Evolutionary conservation across 2,329 filamentous ascomycete species (phyloP), one percentile per base, ranked within the genome.

Genomic region (Diplocarpon mali): DNA sequence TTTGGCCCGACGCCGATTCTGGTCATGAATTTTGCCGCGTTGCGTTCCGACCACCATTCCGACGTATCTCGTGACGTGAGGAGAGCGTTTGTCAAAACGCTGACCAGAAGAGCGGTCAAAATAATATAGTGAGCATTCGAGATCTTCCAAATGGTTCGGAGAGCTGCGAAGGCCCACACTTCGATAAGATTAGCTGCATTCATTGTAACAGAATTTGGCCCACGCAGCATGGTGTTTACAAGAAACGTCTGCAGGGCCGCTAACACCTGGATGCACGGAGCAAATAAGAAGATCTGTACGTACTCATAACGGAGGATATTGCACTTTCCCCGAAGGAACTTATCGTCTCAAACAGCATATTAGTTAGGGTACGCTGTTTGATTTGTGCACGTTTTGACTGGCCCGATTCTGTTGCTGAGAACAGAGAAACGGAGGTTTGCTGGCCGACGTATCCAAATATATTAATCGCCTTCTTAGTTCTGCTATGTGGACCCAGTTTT

Each of bases 41-140:
- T 81, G 46, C 87, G 77, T 65, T 96, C 90, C 37, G 76, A 73
- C 83, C 85, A 95, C 88, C 88, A 96, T 2, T 75, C 70, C 56
- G 80, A 78, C 6, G 76, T 76, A 59, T 86, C 80, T 50, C 80
- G 77, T 11, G 83, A 85, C 0, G 84, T 80, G 58, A 89, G 78
- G 53, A 88, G 72, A 16, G 83, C 64, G 58, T 96, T 96, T 39
- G 78, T 72, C 10, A 86, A 58, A 11, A 78, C 64, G 58, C 88
- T 95, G 27, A 83, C 56, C 0, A 71, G 68, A 14, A 96, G 69
- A 12, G 90, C 61, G 2, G 71, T 58, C 27, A 96, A 65, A 5
- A 96, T 75, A 15, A 95, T 60, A 34, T 80, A 76, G 60, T 96
- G 79, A 9, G 86, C 83, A 27, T 75, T 81, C 32, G 80, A 64